Percentiles rank a stretch among this genome's conserved stretches.
phyloP scores from a whole-genome alignment of 306 rosid species.

The Trifolium repens region DNA sequence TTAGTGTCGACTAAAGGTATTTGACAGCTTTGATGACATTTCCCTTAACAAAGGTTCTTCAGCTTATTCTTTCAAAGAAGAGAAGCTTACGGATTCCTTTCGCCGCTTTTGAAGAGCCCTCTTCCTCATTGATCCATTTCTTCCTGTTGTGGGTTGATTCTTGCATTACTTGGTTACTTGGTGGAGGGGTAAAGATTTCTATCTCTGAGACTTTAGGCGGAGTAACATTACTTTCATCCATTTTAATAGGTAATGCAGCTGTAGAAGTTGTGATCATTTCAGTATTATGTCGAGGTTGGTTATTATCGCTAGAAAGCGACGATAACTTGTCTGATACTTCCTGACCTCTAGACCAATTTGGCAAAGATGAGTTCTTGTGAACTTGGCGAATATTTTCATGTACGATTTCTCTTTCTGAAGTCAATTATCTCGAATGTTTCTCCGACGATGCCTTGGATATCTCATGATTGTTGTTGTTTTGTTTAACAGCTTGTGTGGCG shows the following conservation, averaged over 20 bases:
- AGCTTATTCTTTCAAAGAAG: slow-evolving; percentile 76
- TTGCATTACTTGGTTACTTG: slow-evolving; percentile 46
- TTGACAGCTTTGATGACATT: too few relatives aligned
- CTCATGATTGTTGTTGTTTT: slow-evolving; percentile 17
- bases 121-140: slow-evolving; percentile 93
- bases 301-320: slow-evolving; percentile 52
- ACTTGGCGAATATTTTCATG: slow-evolving; percentile 41
- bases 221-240: slow-evolving; percentile 42
- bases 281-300: slow-evolving; percentile 47
- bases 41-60: slow-evolving; percentile 41
- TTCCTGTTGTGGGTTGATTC: slow-evolving; percentile 73
- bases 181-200: slow-evolving; percentile 72
- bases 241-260: slow-evolving; percentile 48
- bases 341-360: slow-evolving; percentile 40
- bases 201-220: slow-evolving; percentile 55
- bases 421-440: slow-evolving; percentile 43
- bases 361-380: slow-evolving; percentile 34
- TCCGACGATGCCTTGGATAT: slow-evolving; percentile 28
- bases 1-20: too few relatives aligned
- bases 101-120: slow-evolving; percentile 70
- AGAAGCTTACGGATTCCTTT: slow-evolving; percentile 93
- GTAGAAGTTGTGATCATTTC: slow-evolving; percentile 47
- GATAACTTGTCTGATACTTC: slow-evolving; percentile 47
- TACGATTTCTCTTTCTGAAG: slow-evolving; percentile 36
- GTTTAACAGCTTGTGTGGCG: slow-evolving; percentile 44